Evolutionary conservation across 345 rosid genomes (phyloP).

Genomic region (Dipteronia sinensis): DNA sequence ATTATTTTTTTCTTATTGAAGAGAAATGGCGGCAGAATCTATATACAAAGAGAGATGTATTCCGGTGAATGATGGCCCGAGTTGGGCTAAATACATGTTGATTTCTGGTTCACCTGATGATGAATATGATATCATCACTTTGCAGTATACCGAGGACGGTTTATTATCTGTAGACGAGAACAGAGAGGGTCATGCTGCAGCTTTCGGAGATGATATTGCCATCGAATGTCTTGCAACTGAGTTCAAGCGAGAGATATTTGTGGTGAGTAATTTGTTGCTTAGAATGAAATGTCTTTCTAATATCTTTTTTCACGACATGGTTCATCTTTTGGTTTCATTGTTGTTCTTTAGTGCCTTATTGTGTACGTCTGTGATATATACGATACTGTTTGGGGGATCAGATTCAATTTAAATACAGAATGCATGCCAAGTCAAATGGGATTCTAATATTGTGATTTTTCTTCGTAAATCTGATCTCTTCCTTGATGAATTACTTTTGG

Average conservation of each 20-base stretch:
- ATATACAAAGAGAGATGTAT: conserved; percentile 92
- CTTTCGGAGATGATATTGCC: conserved; percentile 98
- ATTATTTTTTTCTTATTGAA: conserved; percentile 41
- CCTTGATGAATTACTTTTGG: background rate
- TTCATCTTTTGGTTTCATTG: background rate
- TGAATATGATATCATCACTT: conserved; percentile 83
- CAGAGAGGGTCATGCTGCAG: conserved; percentile 82
- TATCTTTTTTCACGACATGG: background rate
- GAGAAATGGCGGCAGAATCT: conserved; percentile 91
- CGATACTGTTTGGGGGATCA: background rate
- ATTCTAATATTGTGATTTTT: background rate
- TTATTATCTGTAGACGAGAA: conserved; percentile 89
- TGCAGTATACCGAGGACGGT: conserved; percentile 95
- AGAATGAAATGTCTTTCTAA: background rate
- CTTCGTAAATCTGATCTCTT: background rate
- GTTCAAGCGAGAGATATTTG: conserved; percentile 89
- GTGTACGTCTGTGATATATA: background rate
- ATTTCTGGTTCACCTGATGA: conserved; percentile 88
- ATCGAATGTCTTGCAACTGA: conserved; percentile 96
- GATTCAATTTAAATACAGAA: background rate
- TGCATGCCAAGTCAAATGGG: background rate
- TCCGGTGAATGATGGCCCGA: conserved; percentile 73
- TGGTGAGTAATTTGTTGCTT: conserved; percentile 45
- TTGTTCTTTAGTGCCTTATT: background rate
- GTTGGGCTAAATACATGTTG: conserved; percentile 98